Percentiles rank a stretch among this genome's conserved stretches.
Evolutionary conservation across 345 rosid genomes (phyloP).

Genomic region (Rhodamnia argentea): DNA sequence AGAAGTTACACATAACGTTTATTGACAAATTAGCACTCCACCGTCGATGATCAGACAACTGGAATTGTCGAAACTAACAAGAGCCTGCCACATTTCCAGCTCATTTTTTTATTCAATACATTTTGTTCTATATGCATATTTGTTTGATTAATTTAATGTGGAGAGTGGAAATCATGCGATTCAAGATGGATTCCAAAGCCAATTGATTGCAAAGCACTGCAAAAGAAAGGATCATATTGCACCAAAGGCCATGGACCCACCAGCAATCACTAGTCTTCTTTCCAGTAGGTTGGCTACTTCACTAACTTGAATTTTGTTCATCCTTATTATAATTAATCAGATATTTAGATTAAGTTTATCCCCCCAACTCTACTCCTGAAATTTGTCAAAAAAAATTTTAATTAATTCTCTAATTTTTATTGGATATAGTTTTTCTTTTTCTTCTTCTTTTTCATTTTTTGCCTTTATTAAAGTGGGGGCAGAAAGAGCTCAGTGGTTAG

Average conservation of each 20-base stretch:
- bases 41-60: not conserved
- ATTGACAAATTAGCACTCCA: not conserved
- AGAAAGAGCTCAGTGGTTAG: constrained; percentile 32
- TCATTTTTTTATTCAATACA: not conserved
- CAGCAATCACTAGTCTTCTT: not conserved
- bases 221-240: not conserved
- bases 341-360: not conserved
- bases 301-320: not conserved
- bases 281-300: not conserved
- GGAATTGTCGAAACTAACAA: not conserved
- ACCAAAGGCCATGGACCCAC: not conserved
- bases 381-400: not conserved
- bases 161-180: not conserved
- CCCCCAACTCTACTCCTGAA: not conserved
- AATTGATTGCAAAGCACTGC: too few relatives aligned
- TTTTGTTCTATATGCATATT: not conserved
- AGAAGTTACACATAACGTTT: too few relatives aligned
- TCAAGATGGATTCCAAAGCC: not conserved
- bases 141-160: not conserved
- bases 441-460: not conserved
- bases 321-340: not conserved
- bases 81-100: not conserved
- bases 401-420: not conserved
- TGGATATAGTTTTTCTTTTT: not conserved
- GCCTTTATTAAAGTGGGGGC: not conserved